Evolutionary conservation across 1,284 basidiomycete genomes (phyloP).

Genomic region (Leccinum fallax): DNA sequence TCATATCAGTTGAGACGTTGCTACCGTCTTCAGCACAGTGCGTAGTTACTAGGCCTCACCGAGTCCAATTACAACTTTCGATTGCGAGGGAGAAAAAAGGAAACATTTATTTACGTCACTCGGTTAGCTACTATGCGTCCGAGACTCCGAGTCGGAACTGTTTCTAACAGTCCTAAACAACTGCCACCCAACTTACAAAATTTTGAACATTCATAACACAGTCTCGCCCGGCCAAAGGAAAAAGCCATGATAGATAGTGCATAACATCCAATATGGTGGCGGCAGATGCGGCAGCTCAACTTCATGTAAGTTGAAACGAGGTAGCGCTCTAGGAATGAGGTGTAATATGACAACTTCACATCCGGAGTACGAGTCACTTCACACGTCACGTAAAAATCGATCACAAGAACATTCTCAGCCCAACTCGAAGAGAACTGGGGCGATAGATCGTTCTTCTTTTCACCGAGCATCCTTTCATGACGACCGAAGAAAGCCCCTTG

Average conservation of each 20-base stretch:
- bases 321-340: not conserved
- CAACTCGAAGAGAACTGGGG: not conserved
- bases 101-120: too few relatives aligned
- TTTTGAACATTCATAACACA: not conserved
- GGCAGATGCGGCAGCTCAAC: not conserved
- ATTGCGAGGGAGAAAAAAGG: too few relatives aligned
- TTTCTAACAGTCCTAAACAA: not conserved
- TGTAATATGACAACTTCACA: not conserved
- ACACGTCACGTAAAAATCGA: not conserved
- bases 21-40: too few relatives aligned
- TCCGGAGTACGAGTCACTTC: not conserved
- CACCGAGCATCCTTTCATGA: not conserved
- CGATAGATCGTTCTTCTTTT: not conserved
- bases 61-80: too few relatives aligned
- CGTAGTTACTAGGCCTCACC: too few relatives aligned
- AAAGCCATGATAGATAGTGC: not conserved
- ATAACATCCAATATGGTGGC: not conserved
- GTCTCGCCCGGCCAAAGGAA: not conserved
- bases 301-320: not conserved
- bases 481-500: not conserved
- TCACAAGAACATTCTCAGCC: not conserved
- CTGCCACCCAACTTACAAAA: not conserved
- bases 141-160: not conserved
- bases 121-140: too few relatives aligned
- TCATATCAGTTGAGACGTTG: too few relatives aligned